Percentiles rank a stretch among this genome's conserved stretches.
Evolutionary conservation across 331 rosid species (phyloP).

Genomic region (Rosa hybrid): DNA sequence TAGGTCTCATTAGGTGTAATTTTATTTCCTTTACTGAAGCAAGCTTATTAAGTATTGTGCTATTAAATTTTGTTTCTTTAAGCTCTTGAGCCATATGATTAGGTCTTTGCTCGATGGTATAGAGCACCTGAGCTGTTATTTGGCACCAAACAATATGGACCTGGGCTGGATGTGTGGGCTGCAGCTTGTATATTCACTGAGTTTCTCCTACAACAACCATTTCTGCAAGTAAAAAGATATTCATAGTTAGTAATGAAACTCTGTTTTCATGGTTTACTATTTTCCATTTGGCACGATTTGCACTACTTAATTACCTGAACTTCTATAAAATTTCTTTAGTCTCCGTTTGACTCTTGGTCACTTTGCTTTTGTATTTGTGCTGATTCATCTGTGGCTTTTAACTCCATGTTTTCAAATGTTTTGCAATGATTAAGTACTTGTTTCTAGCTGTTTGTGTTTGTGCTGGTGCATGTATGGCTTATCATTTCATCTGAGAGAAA

Average conservation of each 20-base stretch:
- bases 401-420: too few relatives aligned
- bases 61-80: neutral
- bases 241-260: neutral
- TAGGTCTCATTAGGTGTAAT: neutral
- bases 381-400: too few relatives aligned
- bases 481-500: too few relatives aligned
- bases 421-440: neutral
- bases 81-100: conserved; percentile 11
- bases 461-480: neutral
- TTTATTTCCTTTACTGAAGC: neutral
- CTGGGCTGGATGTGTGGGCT: conserved; percentile 98
- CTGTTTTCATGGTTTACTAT: neutral
- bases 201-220: conserved; percentile 85
- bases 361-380: too few relatives aligned
- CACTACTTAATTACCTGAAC: too few relatives aligned
- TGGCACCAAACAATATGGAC: conserved; percentile 90
- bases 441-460: neutral
- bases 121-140: conserved; percentile 97
- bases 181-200: conserved; percentile 96
- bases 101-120: conserved; percentile 98
- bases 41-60: neutral
- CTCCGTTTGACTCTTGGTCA: too few relatives aligned
- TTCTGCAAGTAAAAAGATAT: conserved; percentile 64
- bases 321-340: neutral
- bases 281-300: neutral